phyloP scores from a whole-genome alignment of 345 rosid genomes.

The Excoecaria cochinchinensis region DNA sequence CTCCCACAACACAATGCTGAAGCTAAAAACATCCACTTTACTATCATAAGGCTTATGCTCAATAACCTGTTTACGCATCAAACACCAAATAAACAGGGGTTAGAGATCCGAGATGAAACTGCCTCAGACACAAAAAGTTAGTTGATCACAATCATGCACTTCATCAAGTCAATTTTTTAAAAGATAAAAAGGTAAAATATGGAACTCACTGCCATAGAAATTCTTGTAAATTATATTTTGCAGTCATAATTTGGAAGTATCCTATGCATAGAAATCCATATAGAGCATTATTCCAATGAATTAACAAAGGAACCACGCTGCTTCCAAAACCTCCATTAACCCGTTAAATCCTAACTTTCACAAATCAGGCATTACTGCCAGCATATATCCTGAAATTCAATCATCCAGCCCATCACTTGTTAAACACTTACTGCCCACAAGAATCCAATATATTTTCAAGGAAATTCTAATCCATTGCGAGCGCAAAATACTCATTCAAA shows the following conservation, averaged over 20 bases:
- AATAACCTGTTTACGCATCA: slow-evolving; percentile 50
- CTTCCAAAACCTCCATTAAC: neutral
- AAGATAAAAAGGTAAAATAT: neutral
- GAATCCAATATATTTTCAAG: neutral
- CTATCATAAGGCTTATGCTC: slow-evolving; percentile 61
- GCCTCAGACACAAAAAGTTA: slow-evolving; percentile 8
- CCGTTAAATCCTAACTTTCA: neutral
- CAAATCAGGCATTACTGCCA: neutral
- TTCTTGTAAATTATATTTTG: neutral
- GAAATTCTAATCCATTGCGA: neutral
- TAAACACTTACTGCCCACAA: neutral
- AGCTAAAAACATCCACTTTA: slow-evolving; percentile 69
- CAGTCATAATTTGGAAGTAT: neutral
- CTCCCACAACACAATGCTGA: slow-evolving; percentile 65
- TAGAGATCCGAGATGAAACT: slow-evolving; percentile 15
- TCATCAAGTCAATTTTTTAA: neutral
- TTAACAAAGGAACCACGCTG: neutral
- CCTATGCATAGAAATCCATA: neutral
- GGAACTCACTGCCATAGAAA: neutral
- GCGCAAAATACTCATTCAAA: neutral
- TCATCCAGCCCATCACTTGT: neutral
- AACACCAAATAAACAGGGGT: slow-evolving; percentile 22
- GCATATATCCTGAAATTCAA: neutral
- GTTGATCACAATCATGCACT: slow-evolving; percentile 1
- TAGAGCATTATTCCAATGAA: neutral